Evolutionary conservation across 1,284 basidiomycete genomes (phyloP).

Genomic region (Coniophora puteana): DNA sequence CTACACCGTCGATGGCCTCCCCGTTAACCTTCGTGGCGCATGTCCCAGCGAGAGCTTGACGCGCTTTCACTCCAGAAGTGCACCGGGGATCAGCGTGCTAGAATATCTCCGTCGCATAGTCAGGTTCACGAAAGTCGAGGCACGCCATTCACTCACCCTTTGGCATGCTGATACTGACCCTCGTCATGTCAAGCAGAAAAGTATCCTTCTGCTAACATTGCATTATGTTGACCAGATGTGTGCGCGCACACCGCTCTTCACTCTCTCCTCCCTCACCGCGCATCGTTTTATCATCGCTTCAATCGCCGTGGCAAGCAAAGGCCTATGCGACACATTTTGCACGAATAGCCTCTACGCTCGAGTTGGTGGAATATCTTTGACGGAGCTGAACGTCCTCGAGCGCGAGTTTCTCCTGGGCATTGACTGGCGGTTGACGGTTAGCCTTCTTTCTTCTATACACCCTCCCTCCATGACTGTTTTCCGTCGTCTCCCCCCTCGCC

Average conservation of each 20-base stretch:
- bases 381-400: constrained; percentile 90
- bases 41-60: constrained; percentile 73
- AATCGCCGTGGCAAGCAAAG: constrained; percentile 85
- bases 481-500: constrained; percentile 5
- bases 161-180: neutral
- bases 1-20: constrained; percentile 8
- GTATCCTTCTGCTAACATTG: constrained; percentile 84
- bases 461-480: constrained; percentile 4
- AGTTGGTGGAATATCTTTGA: constrained; percentile 88
- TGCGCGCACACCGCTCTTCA: constrained; percentile 80
- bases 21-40: constrained; percentile 18
- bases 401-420: constrained; percentile 87
- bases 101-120: constrained; percentile 92
- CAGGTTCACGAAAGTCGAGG: constrained; percentile 91
- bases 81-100: constrained; percentile 79
- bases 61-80: constrained; percentile 88
- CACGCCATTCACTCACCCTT: constrained; percentile 31
- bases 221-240: constrained; percentile 96
- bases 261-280: constrained; percentile 89
- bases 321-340: constrained; percentile 90
- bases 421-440: constrained; percentile 90
- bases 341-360: constrained; percentile 91
- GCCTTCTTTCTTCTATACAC: constrained; percentile 33
- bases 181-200: constrained; percentile 50
- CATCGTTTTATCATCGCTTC: constrained; percentile 93